These are phyloP conservation scores for Eucalyptus erythrocorys DNA, from an alignment of 345 rosid genomes.

Conservation along the genomic window DNA sequence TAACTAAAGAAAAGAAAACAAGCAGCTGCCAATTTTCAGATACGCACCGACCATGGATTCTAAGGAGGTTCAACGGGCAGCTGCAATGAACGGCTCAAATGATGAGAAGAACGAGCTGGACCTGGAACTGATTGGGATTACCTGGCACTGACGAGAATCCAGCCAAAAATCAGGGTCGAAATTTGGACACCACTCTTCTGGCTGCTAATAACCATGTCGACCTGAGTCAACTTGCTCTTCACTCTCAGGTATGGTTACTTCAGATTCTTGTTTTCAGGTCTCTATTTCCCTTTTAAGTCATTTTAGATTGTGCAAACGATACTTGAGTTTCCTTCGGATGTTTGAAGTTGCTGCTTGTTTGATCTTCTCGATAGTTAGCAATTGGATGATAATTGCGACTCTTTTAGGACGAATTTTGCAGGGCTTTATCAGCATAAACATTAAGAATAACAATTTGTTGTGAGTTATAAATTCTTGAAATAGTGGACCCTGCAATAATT, in stretches of 20 bases:
- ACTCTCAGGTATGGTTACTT: not conserved
- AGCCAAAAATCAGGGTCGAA: not conserved
- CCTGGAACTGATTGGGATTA: not conserved
- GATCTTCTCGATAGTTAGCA: not conserved
- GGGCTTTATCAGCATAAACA: rapidly evolving
- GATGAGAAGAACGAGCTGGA: not conserved
- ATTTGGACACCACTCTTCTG: not conserved
- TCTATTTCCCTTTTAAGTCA: not conserved
- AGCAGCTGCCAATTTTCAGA: not conserved
- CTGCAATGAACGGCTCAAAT: not conserved
- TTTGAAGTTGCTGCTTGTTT: not conserved
- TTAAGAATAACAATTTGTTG: no score
- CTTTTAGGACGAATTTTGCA: not conserved
- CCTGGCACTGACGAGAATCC: not conserved
- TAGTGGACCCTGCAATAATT: rapidly evolving
- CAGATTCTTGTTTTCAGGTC: not conserved
- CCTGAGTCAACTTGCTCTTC: not conserved
- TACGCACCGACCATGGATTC: not conserved
- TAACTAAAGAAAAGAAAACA: not conserved
- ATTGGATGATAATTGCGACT: not conserved
- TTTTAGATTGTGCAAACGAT: not conserved
- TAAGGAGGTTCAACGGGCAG: not conserved
- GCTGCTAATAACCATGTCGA: not conserved
- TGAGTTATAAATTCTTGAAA: rapidly evolving
- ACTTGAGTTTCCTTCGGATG: not conserved